Evolutionary conservation across 2,329 filamentous ascomycete species (phyloP), one percentile per base, ranked within the genome.

Genomic region (Exophiala aquamarina): DNA sequence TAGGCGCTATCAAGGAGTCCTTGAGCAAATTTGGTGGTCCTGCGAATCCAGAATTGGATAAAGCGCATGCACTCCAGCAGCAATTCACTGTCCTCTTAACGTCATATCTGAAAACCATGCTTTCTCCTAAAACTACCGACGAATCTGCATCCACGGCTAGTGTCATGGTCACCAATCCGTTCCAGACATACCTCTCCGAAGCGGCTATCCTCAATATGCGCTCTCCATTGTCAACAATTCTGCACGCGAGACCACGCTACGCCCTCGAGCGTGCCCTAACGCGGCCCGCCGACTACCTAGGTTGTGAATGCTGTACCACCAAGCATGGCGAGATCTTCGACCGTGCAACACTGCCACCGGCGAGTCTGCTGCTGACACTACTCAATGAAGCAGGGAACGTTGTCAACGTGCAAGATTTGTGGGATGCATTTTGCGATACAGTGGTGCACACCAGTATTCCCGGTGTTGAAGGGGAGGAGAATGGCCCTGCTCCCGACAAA

Each of bases 371-470:
- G 18, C 83, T 83, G 59, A 78, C 81, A 52, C 67, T 85, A 40
- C 83, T 83, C 58, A 70, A 83, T 14, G 82, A 84, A 60, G 82
- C 81, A 1, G 81, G 81, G 0, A 70, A 71, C 4, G 55, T 83
- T 47, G 76, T 84, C 59, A 85, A 84, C 56, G 75, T 77, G 8
- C 73, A 73, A 47, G 82, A 85, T 66, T 57, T 84, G 14, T 83
- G 79, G 77, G 72, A 75, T 36, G 80, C 82, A 2, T 84, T 83
- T 61, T 71, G 49, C 7, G 43, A 50, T 29, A 42, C 29, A 13
- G 11, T 55, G 9, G 15, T 38, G 8, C 19, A 20, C 2, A 9
- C 41, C 7, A 65, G 68, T 13, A 62, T 65, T 8, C 69, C 71
- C 11, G 69, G 71, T 8, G 63, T 63, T 40, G 73, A 63, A 3